Evolutionary conservation across 2,329 filamentous ascomycete species (phyloP).

Genomic region (Xylaria sp.): DNA sequence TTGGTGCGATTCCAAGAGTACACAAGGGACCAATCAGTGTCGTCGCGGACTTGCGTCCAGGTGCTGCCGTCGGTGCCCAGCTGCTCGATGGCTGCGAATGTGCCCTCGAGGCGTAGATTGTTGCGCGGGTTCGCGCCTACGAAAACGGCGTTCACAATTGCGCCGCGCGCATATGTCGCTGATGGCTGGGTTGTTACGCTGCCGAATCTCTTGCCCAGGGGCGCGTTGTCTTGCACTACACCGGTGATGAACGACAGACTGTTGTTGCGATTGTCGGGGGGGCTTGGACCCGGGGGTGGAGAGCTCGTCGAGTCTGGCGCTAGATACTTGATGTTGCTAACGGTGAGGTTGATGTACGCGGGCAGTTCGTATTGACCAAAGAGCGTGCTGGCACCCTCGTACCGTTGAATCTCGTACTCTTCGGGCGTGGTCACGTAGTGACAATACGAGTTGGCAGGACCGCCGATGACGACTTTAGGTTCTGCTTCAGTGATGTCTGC

Average conservation of each 20-base stretch:
- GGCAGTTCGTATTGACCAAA: constrained; percentile 85
- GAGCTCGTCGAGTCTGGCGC: constrained; percentile 58
- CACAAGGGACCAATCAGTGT: constrained; percentile 85
- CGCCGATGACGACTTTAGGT: constrained; percentile 82
- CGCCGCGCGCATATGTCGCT: constrained; percentile 68
- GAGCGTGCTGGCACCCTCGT: constrained; percentile 94
- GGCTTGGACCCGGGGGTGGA: constrained; percentile 66
- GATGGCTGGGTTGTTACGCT: constrained; percentile 67
- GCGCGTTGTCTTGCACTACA: constrained; percentile 78
- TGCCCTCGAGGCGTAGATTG: constrained; percentile 80
- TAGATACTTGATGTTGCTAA: constrained; percentile 76
- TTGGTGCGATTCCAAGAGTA: constrained; percentile 79
- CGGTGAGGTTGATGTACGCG: constrained; percentile 87
- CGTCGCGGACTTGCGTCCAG: constrained; percentile 77
- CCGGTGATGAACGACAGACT: constrained; percentile 83
- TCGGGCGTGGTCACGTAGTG: constrained; percentile 84
- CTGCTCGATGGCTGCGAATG: constrained; percentile 80
- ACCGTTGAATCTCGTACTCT: constrained; percentile 86
- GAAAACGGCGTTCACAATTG: constrained; percentile 74
- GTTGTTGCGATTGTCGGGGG: constrained; percentile 81
- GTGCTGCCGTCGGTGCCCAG: constrained; percentile 54
- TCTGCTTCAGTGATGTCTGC: constrained; percentile 56
- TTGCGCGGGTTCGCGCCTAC: constrained; percentile 92
- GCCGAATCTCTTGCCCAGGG: constrained; percentile 76
- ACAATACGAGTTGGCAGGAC: constrained; percentile 88